Evolutionary conservation across 2,329 filamentous ascomycete genomes (phyloP).

Genomic region (Sclerotiophoma versabilis): DNA sequence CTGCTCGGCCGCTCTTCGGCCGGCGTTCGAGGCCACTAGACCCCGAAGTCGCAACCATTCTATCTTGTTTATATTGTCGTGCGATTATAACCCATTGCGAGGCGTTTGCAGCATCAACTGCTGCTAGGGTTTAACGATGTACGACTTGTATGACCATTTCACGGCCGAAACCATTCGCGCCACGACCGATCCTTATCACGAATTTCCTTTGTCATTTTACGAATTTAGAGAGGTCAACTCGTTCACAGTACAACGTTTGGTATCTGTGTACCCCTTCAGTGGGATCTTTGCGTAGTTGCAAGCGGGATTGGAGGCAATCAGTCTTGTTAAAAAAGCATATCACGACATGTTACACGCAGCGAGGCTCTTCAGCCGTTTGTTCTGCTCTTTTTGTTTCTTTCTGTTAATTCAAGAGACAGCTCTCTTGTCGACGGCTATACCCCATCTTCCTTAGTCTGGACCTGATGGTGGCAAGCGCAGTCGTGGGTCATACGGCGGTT

Average conservation of each 20-base stretch:
- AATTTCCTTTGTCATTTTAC: constrained; percentile 45
- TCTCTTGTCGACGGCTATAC: constrained; percentile 46
- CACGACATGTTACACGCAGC: constrained; percentile 34
- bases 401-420: constrained; percentile 37
- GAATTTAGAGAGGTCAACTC: constrained; percentile 32
- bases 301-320: constrained; percentile 10
- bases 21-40: constrained; percentile 37
- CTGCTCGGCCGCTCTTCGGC: constrained; percentile 41
- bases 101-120: constrained; percentile 43
- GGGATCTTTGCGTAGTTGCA: constrained; percentile 31
- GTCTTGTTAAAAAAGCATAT: constrained; percentile 30
- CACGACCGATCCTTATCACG: constrained; percentile 46
- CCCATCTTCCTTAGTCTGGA: constrained; percentile 32
- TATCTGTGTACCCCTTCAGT: constrained; percentile 29
- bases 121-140: constrained; percentile 44
- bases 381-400: constrained; percentile 24
- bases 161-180: constrained; percentile 36
- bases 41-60: constrained; percentile 10
- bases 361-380: constrained; percentile 44
- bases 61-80: constrained; percentile 41
- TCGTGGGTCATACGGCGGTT: constrained; percentile 28
- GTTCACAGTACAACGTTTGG: constrained; percentile 21
- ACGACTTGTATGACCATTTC: constrained; percentile 48
- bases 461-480: constrained; percentile 40
- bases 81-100: constrained; percentile 35